phyloP scores from a whole-genome alignment of 225 moss, liverwort and hornwort genomes.

The Bryoerythrophyllum caledonicum region DNA sequence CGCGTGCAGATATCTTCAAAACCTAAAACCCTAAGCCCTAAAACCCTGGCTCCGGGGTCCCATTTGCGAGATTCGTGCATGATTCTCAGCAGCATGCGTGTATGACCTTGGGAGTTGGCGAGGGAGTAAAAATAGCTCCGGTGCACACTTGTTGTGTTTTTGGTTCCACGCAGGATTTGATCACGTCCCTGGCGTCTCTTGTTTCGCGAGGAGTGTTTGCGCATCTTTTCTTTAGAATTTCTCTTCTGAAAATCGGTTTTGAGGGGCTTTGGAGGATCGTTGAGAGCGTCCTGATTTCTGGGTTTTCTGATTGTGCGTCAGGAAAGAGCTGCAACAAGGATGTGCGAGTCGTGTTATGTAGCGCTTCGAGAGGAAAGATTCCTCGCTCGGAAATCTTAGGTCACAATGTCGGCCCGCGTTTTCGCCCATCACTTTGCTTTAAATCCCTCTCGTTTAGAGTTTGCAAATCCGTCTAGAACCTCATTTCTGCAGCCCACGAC shows the following conservation, averaged over 20 bases:
- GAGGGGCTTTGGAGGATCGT: background rate
- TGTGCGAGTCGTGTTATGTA: background rate
- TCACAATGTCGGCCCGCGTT: constrained; percentile 24
- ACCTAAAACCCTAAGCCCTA: constrained; percentile 22
- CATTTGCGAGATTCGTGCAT: background rate
- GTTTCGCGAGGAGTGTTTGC: background rate
- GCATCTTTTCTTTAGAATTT: background rate
- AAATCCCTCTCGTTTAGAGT: background rate
- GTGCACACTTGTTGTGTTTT: background rate
- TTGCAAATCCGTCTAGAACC: background rate
- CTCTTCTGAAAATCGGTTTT: background rate
- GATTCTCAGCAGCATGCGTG: background rate
- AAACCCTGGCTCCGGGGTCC: constrained; percentile 10
- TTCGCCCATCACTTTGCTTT: constrained; percentile 1
- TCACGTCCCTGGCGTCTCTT: background rate
- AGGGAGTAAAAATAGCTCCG: background rate
- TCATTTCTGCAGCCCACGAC: constrained; percentile 6
- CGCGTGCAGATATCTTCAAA: background rate
- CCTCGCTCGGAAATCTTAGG: background rate
- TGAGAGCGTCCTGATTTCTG: background rate
- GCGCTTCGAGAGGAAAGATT: constrained; percentile 3
- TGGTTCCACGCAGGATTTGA: background rate
- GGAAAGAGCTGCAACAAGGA: background rate
- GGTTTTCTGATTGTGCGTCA: background rate
- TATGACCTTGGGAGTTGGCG: background rate